phyloP scores from a whole-genome alignment of 495 filamentous ascomycete species.

The Penicillium verhagenii region DNA sequence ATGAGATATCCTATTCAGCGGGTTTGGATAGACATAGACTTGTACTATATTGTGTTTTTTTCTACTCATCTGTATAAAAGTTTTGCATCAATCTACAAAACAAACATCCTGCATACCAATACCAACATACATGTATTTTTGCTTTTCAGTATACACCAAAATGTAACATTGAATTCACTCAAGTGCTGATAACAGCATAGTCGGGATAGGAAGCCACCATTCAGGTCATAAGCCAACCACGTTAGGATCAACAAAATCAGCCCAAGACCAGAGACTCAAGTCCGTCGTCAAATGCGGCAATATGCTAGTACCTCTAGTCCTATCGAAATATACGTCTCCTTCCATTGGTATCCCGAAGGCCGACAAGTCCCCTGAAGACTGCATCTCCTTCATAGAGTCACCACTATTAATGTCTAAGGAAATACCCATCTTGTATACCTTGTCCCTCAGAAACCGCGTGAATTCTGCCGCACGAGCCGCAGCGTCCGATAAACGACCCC shows the following conservation, averaged over 20 bases:
- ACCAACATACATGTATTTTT: neutral
- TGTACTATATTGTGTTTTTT: conserved; percentile 7
- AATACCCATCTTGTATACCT: neutral
- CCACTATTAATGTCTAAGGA: too few relatives aligned
- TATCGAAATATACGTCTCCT: too few relatives aligned
- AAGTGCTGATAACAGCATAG: too few relatives aligned
- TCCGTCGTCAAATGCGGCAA: too few relatives aligned
- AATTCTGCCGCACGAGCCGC: neutral
- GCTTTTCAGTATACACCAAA: too few relatives aligned
- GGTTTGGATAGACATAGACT: conserved; percentile 2
- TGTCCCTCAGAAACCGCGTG: neutral
- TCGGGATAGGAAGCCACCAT: neutral
- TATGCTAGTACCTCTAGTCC: too few relatives aligned
- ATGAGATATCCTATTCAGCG: conserved; percentile 19
- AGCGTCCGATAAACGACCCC: neutral
- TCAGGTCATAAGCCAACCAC: neutral
- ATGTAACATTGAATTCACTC: too few relatives aligned
- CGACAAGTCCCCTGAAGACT: neutral
- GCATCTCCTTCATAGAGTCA: neutral
- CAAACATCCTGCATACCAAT: neutral
- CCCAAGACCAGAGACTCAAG: neutral
- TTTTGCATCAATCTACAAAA: neutral
- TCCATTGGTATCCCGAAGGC: too few relatives aligned
- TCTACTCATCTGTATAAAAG: conserved; percentile 12
- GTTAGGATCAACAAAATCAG: neutral